Conservation (phyloP, 306 rosid genomes). For the Lathyrus aphaca region DNA sequence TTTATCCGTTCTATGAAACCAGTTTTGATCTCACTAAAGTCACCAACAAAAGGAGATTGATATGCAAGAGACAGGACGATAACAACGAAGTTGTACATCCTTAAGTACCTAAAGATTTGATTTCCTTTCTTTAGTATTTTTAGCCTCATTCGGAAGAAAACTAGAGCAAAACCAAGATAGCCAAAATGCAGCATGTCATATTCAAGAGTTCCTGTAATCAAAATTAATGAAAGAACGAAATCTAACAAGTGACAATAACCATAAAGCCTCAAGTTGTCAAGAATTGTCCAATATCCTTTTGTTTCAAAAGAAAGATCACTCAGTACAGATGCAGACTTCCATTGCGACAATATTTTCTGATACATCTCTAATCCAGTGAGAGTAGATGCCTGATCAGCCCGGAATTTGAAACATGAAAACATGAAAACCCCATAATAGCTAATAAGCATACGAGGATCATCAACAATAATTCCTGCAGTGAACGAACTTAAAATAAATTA, state of each 20-base stretch:
- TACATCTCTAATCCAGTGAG: conserved; percentile 62
- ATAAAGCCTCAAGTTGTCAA: conserved; percentile 87
- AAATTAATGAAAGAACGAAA: conserved; percentile 80
- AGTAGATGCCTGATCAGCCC: conserved; percentile 70
- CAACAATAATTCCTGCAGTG: conserved; percentile 72
- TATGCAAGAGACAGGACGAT: conserved; percentile 88
- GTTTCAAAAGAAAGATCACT: conserved; percentile 93
- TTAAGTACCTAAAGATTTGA: conserved; percentile 71
- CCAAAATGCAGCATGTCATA: conserved; percentile 93
- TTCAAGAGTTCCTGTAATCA: conserved; percentile 93
- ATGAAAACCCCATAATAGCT: conserved; percentile 84
- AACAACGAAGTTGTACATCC: conserved; percentile 77
- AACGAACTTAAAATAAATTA: conserved; percentile 30
- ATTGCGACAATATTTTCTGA: conserved; percentile 66
- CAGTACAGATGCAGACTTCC: conserved; percentile 71
- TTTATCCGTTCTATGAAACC: conserved; percentile 63
- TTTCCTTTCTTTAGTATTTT: conserved; percentile 85
- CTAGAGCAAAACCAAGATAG: conserved; percentile 91
- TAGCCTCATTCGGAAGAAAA: conserved; percentile 79
- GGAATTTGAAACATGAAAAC: conserved; percentile 91
- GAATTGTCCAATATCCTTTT: conserved; percentile 91
- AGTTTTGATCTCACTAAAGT: conserved; percentile 55
- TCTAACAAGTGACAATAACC: conserved; percentile 85
- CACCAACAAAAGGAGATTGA: conserved; percentile 88
- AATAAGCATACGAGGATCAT: conserved; percentile 78